These are phyloP conservation scores for Aspergillus fumigatiaffinis DNA, from an alignment of 2,329 filamentous ascomycete genomes.

Conservation along the genomic window DNA sequence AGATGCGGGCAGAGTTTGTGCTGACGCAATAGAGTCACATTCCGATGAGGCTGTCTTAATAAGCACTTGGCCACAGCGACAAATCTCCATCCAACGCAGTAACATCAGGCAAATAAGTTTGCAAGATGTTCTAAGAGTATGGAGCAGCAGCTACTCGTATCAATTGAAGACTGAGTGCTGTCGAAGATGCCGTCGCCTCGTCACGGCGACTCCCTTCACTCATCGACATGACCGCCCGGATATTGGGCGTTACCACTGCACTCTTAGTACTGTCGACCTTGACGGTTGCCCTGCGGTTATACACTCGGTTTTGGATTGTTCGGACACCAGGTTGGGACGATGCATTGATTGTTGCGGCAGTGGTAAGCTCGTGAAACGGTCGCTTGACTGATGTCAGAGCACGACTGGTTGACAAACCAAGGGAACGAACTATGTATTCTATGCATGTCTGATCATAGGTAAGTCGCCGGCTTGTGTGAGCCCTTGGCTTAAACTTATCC, in stretches of 20 bases:
- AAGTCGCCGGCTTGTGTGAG: background rate
- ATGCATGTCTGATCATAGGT: slow-evolving; percentile 13
- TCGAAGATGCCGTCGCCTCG: background rate
- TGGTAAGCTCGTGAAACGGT: slow-evolving; percentile 11
- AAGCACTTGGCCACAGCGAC: background rate
- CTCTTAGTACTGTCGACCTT: slow-evolving; percentile 19
- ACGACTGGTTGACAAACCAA: slow-evolving; percentile 7
- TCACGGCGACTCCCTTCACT: background rate
- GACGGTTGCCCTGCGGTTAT: slow-evolving; percentile 20
- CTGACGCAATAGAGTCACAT: background rate
- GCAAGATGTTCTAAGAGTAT: background rate
- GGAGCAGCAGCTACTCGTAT: background rate
- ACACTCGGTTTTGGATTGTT: slow-evolving; percentile 19
- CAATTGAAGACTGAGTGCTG: background rate
- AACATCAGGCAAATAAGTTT: background rate
- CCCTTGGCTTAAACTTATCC: background rate
- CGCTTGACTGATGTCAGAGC: background rate
- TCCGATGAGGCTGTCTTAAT: background rate
- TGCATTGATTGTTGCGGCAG: slow-evolving; percentile 18
- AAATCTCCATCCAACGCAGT: background rate
- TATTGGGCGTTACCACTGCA: slow-evolving; percentile 15
- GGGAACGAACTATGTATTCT: slow-evolving; percentile 3
- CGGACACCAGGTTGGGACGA: slow-evolving; percentile 26
- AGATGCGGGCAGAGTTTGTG: background rate
- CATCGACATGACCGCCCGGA: slow-evolving; percentile 16